Percentiles rank a stretch among this genome's conserved stretches.
These are phyloP conservation scores for Fusarium kyushuense DNA, from an alignment of 2,329 filamentous ascomycete genomes.

Conservation along the genomic window DNA sequence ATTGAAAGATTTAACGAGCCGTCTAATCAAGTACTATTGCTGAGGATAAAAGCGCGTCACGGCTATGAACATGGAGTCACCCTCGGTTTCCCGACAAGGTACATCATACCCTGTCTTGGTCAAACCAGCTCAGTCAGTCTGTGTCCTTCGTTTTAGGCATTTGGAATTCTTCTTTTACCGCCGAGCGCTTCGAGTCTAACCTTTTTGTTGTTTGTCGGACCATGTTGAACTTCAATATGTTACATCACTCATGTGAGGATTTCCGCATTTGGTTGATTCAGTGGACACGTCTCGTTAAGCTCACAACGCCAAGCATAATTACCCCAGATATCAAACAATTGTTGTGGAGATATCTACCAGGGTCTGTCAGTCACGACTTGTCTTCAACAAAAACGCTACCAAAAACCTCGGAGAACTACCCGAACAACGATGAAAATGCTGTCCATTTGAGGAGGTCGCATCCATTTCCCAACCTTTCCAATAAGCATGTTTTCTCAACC, in stretches of 20 bases:
- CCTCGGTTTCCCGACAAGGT: no score
- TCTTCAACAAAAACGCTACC: fast-evolving
- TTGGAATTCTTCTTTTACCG: neutral
- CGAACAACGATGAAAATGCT: neutral
- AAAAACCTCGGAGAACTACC: no score
- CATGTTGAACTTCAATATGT: fast-evolving
- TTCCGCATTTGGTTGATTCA: neutral
- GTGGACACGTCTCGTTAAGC: fast-evolving
- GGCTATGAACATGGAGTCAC: no score
- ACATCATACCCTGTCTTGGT: no score
- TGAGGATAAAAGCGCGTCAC: no score
- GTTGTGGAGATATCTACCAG: fast-evolving
- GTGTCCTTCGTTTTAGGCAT: fast-evolving
- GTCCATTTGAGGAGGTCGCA: neutral
- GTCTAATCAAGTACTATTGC: no score
- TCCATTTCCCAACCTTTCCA: neutral
- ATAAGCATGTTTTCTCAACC: neutral
- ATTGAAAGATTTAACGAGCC: no score
- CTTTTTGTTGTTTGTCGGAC: neutral
- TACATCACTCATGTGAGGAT: neutral
- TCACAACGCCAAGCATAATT: no score
- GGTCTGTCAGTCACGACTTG: neutral
- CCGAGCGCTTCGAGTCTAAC: neutral
- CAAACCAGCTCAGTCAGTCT: no score
- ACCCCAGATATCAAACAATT: neutral